Evolutionary conservation across 164 flowering plant genomes (phyloP).

Genomic region (Vitis amurensis): DNA sequence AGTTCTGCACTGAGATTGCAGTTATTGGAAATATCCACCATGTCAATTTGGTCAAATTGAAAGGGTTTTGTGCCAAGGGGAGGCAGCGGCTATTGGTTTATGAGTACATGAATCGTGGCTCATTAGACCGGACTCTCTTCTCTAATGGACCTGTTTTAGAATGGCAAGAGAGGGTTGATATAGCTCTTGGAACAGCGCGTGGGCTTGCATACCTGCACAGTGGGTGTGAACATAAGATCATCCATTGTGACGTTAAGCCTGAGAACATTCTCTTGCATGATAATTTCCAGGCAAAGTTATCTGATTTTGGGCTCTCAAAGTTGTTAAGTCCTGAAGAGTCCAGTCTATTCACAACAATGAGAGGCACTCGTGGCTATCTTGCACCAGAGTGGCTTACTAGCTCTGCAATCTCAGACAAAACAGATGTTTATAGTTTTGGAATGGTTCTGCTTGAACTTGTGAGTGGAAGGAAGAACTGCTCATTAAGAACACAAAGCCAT

Average conservation of each 20-base stretch:
- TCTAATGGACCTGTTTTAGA: slow-evolving; percentile 65
- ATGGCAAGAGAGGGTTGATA: slow-evolving; percentile 87
- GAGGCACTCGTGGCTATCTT: slow-evolving; percentile 93
- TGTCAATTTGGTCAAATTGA: slow-evolving; percentile 72
- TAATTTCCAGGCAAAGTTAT: slow-evolving; percentile 64
- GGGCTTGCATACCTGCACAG: slow-evolving; percentile 86
- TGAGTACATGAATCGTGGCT: slow-evolving; percentile 87
- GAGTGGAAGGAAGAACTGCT: slow-evolving; percentile 80
- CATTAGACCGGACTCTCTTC: slow-evolving; percentile 72
- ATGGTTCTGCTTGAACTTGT: slow-evolving; percentile 88
- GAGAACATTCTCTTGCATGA: slow-evolving; percentile 84
- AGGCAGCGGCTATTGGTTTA: slow-evolving; percentile 71
- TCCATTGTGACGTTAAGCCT: slow-evolving; percentile 90
- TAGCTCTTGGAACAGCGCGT: slow-evolving; percentile 81
- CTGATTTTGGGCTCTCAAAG: slow-evolving; percentile 92
- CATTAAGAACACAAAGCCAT: slow-evolving; percentile 28
- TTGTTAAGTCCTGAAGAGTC: slow-evolving; percentile 72
- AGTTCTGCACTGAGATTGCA: slow-evolving; percentile 87
- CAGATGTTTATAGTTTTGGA: slow-evolving; percentile 94
- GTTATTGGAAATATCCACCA: slow-evolving; percentile 85
- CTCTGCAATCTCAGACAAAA: slow-evolving; percentile 77
- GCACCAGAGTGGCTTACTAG: slow-evolving; percentile 99
- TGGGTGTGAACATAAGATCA: slow-evolving; percentile 77
- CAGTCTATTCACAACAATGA: slow-evolving; percentile 78
- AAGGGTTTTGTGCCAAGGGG: slow-evolving; percentile 77